Conservation (phyloP, 805 yeast genomes). For the Yarrowia sp. region DNA sequence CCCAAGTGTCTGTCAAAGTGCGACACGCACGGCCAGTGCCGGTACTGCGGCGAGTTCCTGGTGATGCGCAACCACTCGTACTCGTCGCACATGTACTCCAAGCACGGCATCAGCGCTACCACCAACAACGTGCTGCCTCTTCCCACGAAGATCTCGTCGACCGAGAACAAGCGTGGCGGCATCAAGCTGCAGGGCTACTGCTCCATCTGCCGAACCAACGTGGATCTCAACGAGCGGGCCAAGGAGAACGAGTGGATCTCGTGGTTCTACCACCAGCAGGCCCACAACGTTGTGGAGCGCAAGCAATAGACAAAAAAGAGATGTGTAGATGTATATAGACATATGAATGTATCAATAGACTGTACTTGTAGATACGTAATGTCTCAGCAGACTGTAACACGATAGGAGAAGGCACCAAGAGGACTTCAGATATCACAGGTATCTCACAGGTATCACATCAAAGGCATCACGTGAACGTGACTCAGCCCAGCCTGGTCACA, state of each 20-base stretch:
- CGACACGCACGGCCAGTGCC: conserved; percentile 12
- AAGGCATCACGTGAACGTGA: no score
- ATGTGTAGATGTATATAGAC: neutral
- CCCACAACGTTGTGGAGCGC: conserved; percentile 2
- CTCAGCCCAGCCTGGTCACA: neutral
- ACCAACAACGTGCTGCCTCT: conserved; percentile 20
- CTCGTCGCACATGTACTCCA: conserved; percentile 25
- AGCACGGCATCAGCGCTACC: conserved; percentile 19
- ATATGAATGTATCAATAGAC: no score
- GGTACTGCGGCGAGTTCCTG: conserved; percentile 24
- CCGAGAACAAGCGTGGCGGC: neutral
- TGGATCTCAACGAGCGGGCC: conserved; percentile 23
- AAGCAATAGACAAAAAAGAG: neutral
- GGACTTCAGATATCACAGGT: no score
- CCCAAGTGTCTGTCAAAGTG: conserved; percentile 6
- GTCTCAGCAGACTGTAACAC: no score
- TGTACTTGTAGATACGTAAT: neutral
- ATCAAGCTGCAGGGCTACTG: conserved; percentile 21
- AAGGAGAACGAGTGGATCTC: conserved; percentile 22
- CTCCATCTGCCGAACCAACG: neutral
- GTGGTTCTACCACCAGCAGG: conserved; percentile 26
- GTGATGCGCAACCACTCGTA: conserved; percentile 27
- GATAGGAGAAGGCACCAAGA: no score
- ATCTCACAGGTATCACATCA: neutral
- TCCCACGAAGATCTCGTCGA: neutral